Percentiles rank a stretch among this genome's conserved stretches.
phyloP scores from a whole-genome alignment of 768 basidiomycete species.

The Sarcodon aspratus region DNA sequence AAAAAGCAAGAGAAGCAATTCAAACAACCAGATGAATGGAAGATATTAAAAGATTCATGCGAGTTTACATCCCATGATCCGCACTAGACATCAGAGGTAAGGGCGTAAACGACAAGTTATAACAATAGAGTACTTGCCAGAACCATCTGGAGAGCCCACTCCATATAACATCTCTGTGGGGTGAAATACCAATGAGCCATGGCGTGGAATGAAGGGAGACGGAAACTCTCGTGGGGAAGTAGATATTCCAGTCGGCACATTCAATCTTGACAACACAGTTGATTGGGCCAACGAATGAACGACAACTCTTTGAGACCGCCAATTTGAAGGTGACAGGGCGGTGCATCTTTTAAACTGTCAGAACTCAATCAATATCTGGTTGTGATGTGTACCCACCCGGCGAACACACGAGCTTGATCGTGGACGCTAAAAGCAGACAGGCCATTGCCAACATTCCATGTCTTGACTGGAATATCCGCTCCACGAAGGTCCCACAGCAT shows the following conservation, averaged over 20 bases:
- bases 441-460: conserved; percentile 58
- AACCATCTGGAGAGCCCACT: conserved; percentile 62
- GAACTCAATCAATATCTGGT: conserved; percentile 3
- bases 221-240: conserved; percentile 43
- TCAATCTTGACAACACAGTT: conserved; percentile 30
- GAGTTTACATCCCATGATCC: conserved; percentile 48
- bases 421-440: conserved; percentile 85
- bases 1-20: neutral
- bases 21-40: neutral
- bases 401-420: conserved; percentile 71
- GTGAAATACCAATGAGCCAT: conserved; percentile 66
- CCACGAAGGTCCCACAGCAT: conserved; percentile 86
- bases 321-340: conserved; percentile 44
- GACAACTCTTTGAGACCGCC: conserved; percentile 53
- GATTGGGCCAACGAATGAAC: conserved; percentile 44
- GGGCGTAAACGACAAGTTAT: conserved; percentile 2
- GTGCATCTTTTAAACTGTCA: conserved; percentile 32
- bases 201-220: conserved; percentile 49
- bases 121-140: conserved; percentile 14
- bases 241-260: conserved; percentile 42
- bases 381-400: conserved; percentile 45
- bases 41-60: conserved; percentile 5
- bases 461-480: conserved; percentile 41
- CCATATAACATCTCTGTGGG: conserved; percentile 81
- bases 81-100: conserved; percentile 24